Evolutionary conservation across 805 yeast genomes (phyloP).

Genomic region (Candida parachauliodes): DNA sequence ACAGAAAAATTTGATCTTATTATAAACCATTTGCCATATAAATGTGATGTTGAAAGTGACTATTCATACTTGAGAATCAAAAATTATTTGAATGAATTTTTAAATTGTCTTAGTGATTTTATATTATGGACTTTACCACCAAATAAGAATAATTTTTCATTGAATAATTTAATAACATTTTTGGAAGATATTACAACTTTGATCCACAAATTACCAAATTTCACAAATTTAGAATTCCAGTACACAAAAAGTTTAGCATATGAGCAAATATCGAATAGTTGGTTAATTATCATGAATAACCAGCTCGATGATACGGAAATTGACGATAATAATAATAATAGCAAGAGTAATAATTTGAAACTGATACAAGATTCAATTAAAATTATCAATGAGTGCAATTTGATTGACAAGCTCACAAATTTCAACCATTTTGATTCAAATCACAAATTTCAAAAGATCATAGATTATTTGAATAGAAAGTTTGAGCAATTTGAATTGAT

Average conservation of each 20-base stretch:
- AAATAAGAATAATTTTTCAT: conserved; percentile 43
- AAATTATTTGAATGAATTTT: conserved; percentile 63
- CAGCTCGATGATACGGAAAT: conserved; percentile 16
- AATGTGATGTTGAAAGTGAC: conserved; percentile 68
- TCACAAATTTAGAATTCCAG: conserved; percentile 53
- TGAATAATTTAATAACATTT: conserved; percentile 54
- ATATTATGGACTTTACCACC: conserved; percentile 73
- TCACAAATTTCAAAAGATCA: conserved; percentile 36
- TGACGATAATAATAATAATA: conserved; percentile 8
- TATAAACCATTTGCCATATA: conserved; percentile 60
- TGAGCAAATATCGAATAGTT: conserved; percentile 57
- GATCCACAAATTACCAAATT: conserved; percentile 63
- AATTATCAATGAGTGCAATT: conserved; percentile 31
- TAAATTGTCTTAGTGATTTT: conserved; percentile 69
- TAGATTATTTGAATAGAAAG: conserved; percentile 42
- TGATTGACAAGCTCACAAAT: conserved; percentile 39
- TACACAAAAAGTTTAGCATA: conserved; percentile 53
- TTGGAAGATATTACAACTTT: conserved; percentile 58
- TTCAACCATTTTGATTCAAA: conserved; percentile 44
- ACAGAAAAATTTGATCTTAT: conserved; percentile 44
- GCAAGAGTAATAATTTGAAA: conserved; percentile 18
- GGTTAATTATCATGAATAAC: conserved; percentile 45
- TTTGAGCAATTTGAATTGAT: conserved; percentile 27
- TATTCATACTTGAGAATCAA: conserved; percentile 75
- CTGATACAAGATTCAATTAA: conserved; percentile 19